These are phyloP conservation scores for Mycena rebaudengoi DNA, from an alignment of 768 basidiomycete genomes.

Conservation along the genomic window DNA sequence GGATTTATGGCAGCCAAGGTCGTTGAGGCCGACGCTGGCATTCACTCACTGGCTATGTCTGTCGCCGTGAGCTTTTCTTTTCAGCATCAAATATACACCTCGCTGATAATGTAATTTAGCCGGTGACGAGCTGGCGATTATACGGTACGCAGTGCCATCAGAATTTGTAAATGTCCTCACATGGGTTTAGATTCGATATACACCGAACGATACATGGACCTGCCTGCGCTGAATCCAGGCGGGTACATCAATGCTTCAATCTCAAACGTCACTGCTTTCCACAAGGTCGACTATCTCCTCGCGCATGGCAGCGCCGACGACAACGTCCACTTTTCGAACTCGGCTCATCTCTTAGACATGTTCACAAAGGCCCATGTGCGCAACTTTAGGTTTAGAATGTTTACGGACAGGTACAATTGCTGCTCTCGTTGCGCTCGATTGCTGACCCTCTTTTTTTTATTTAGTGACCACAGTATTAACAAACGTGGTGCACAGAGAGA, in stretches of 20 bases:
- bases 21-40: constrained; percentile 86
- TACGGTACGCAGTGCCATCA: constrained; percentile 61
- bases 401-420: constrained; percentile 85
- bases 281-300: constrained; percentile 80
- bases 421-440: constrained; percentile 2
- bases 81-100: not conserved
- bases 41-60: constrained; percentile 91
- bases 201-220: constrained; percentile 96
- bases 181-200: constrained; percentile 83
- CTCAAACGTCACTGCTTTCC: constrained; percentile 88
- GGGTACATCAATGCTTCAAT: constrained; percentile 95
- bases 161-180: not conserved
- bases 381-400: constrained; percentile 91
- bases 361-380: constrained; percentile 80
- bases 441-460: constrained; percentile 15
- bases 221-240: constrained; percentile 76
- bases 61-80: constrained; percentile 70
- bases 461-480: constrained; percentile 82
- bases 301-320: constrained; percentile 97
- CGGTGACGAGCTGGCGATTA: constrained; percentile 87
- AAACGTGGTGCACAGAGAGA: constrained; percentile 83
- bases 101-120: constrained; percentile 51
- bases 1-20: constrained; percentile 97
- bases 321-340: constrained; percentile 95
- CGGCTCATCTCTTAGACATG: constrained; percentile 92